These are phyloP conservation scores for Aspergillus asperescens DNA, from an alignment of 495 filamentous ascomycete genomes.

Conservation along the genomic window DNA sequence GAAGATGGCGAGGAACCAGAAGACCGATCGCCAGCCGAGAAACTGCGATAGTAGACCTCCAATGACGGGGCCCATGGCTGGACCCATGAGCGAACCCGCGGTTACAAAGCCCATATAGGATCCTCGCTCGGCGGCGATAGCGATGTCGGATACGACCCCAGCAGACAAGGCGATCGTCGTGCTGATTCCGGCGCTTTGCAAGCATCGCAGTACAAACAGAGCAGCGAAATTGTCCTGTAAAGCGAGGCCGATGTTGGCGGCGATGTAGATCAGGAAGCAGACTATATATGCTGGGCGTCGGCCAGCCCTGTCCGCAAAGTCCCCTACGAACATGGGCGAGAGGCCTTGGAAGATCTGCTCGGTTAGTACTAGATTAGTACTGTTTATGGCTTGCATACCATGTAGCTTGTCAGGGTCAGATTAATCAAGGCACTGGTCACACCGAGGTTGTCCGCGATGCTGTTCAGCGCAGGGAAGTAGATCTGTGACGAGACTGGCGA, in stretches of 20 bases:
- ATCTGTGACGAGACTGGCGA: slow-evolving; percentile 43
- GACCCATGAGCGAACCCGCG: slow-evolving; percentile 35
- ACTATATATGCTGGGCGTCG: slow-evolving; percentile 46
- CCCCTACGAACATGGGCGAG: slow-evolving; percentile 45
- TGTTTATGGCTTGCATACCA: slow-evolving; percentile 25
- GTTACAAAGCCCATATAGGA: slow-evolving; percentile 37
- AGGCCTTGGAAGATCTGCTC: slow-evolving; percentile 43
- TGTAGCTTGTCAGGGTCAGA: slow-evolving; percentile 48
- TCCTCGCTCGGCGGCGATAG: slow-evolving; percentile 39
- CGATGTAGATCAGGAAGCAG: slow-evolving; percentile 44
- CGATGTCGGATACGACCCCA: slow-evolving; percentile 39
- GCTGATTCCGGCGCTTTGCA: slow-evolving; percentile 48
- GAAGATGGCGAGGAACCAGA: slow-evolving; percentile 68
- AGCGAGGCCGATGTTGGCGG: slow-evolving; percentile 46
- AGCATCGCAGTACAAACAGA: slow-evolving; percentile 42
- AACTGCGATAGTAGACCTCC: slow-evolving; percentile 61
- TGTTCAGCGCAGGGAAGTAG: slow-evolving; percentile 45
- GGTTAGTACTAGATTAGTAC: not conserved
- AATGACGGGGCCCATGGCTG: slow-evolving; percentile 55
- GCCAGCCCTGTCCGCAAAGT: slow-evolving; percentile 44
- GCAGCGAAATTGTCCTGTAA: slow-evolving; percentile 43
- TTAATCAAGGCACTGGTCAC: slow-evolving; percentile 41
- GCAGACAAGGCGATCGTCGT: slow-evolving; percentile 40
- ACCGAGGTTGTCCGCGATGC: slow-evolving; percentile 34
- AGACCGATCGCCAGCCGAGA: slow-evolving; percentile 65